phyloP scores from a whole-genome alignment of 768 basidiomycete species.

The Chalciporus chontae region DNA sequence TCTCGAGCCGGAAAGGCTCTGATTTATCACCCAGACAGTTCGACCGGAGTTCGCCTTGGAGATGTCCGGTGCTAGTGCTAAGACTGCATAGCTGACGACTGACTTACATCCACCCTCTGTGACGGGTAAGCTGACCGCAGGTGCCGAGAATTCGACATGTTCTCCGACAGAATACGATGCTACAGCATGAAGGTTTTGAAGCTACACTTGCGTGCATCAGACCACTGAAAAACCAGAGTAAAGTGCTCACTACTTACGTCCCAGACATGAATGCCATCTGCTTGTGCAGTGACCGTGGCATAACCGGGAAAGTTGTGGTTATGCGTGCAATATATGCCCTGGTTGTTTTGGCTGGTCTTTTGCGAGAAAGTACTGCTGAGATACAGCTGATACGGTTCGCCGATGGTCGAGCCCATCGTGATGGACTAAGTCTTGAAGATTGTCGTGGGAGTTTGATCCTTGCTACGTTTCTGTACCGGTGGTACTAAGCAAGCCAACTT shows the following conservation, averaged over 20 bases:
- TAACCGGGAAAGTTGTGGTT: conserved; percentile 42
- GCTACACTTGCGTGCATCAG: conserved; percentile 35
- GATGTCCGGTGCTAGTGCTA: conserved; percentile 47
- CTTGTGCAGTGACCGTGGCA: conserved; percentile 66
- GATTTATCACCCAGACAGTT: conserved; percentile 62
- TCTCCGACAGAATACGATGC: conserved; percentile 69
- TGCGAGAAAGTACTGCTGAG: conserved; percentile 19
- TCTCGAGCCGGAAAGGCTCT: conserved; percentile 40
- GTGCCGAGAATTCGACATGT: conserved; percentile 56
- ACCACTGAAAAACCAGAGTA: not conserved
- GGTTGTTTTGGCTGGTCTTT: not conserved
- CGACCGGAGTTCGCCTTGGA: conserved; percentile 39
- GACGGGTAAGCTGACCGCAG: conserved; percentile 46
- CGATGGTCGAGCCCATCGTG: conserved; percentile 28
- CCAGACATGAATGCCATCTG: conserved; percentile 71
- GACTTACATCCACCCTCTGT: conserved; percentile 31
- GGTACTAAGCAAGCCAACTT: too few relatives aligned
- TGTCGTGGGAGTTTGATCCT: conserved; percentile 22
- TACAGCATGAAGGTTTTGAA: conserved; percentile 60
- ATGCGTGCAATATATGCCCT: conserved; percentile 20
- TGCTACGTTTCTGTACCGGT: not conserved
- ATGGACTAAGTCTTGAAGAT: conserved; percentile 5
- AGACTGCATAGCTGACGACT: conserved; percentile 54
- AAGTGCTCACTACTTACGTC: conserved; percentile 47
- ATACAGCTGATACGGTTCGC: conserved; percentile 31